Percentiles rank a stretch among this genome's conserved stretches.
Evolutionary conservation across 2,329 filamentous ascomycete species (phyloP).

Genomic region (Claviceps purpurea): DNA sequence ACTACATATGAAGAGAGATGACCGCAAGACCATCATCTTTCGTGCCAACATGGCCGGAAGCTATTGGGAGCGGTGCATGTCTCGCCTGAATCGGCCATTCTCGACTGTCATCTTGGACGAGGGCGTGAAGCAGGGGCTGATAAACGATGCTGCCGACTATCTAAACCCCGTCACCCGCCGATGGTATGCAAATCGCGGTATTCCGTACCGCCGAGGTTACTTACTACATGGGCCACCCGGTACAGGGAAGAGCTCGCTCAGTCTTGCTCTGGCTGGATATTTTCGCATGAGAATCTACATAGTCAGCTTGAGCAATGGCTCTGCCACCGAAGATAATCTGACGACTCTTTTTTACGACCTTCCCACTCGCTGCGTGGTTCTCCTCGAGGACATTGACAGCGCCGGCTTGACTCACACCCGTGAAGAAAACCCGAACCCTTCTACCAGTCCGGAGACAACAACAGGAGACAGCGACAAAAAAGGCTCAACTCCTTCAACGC

Average conservation of each 20-base stretch:
- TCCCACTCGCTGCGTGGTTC: slow-evolving; percentile 55
- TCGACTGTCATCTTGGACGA: slow-evolving; percentile 54
- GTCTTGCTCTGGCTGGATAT: slow-evolving; percentile 55
- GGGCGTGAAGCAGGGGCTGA: slow-evolving; percentile 42
- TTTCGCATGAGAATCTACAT: slow-evolving; percentile 63
- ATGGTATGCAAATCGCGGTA: slow-evolving; percentile 78
- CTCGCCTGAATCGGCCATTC: slow-evolving; percentile 45
- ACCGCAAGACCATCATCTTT: slow-evolving; percentile 52
- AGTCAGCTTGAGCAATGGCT: slow-evolving; percentile 49
- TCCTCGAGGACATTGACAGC: slow-evolving; percentile 65
- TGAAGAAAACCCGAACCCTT: slow-evolving; percentile 16
- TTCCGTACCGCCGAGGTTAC: slow-evolving; percentile 76
- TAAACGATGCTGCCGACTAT: slow-evolving; percentile 50
- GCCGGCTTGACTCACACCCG: slow-evolving; percentile 54
- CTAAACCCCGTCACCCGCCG: slow-evolving; percentile 47
- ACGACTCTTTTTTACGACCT: slow-evolving; percentile 51
- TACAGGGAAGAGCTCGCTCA: slow-evolving; percentile 64
- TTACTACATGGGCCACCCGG: slow-evolving; percentile 70
- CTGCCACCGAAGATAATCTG: slow-evolving; percentile 52
- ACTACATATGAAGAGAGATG: slow-evolving; percentile 42
- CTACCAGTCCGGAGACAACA: slow-evolving; percentile 3
- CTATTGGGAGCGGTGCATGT: slow-evolving; percentile 49
- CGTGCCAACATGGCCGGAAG: slow-evolving; percentile 38
- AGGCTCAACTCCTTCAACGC: slow-evolving; percentile 2
- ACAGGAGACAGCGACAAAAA: slow-evolving; percentile 4